Evolutionary conservation across 129 eudicot genomes (phyloP).

Genomic region (Pittosporum tobira): DNA sequence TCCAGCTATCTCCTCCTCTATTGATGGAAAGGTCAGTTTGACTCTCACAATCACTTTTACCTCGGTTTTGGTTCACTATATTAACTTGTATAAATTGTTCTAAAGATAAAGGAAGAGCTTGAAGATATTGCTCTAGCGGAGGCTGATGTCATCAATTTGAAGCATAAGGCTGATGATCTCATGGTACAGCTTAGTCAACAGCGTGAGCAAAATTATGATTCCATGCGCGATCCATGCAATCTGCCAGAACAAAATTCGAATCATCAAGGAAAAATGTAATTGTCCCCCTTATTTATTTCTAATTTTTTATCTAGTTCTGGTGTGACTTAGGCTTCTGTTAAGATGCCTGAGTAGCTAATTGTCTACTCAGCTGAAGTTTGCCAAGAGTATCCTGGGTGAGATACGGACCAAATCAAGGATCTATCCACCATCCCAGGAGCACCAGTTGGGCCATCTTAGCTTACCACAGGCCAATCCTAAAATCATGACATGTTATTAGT

Average conservation of each 20-base stretch:
- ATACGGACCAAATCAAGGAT: too few relatives aligned
- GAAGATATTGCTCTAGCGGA: conserved; percentile 54
- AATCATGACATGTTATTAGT: too few relatives aligned
- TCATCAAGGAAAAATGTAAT: conserved; percentile 47
- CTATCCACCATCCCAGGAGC: too few relatives aligned
- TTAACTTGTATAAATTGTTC: conserved; percentile 19
- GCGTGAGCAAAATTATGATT: conserved; percentile 25
- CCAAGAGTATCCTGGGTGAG: too few relatives aligned
- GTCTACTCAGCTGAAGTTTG: neutral
- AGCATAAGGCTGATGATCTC: conserved; percentile 60
- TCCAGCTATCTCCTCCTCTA: conserved; percentile 30
- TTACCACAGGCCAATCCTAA: too few relatives aligned
- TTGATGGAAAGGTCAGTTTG: conserved; percentile 61
- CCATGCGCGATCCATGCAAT: conserved; percentile 16
- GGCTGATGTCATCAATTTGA: conserved; percentile 42
- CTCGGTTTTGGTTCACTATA: conserved; percentile 8
- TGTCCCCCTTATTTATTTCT: neutral
- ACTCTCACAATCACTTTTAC: neutral
- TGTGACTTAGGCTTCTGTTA: neutral
- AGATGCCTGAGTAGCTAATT: neutral
- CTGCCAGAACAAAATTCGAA: conserved; percentile 20
- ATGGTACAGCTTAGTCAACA: conserved; percentile 39
- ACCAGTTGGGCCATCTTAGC: too few relatives aligned
- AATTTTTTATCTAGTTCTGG: neutral
- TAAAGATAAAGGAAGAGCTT: conserved; percentile 53